phyloP scores from a whole-genome alignment of 139 green algal species.

The Penium margaritaceum region DNA sequence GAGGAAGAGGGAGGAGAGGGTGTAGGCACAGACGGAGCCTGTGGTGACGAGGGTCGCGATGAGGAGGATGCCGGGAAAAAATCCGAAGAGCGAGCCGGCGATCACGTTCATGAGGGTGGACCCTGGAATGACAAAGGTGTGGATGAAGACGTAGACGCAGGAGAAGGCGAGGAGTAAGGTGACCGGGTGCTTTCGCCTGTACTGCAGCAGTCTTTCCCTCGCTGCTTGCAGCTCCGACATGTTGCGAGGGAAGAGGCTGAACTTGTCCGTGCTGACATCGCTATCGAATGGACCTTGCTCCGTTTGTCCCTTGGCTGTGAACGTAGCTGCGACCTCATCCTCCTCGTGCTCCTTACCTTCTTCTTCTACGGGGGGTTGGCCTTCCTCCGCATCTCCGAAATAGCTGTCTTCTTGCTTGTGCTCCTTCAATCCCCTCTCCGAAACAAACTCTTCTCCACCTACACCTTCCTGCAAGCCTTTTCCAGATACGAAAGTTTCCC shows the following conservation, averaged over 20 bases:
- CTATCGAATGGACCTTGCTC: too few relatives aligned
- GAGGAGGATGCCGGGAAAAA: background rate
- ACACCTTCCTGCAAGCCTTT: too few relatives aligned
- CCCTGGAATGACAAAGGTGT: slow-evolving; percentile 70
- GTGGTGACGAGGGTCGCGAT: background rate
- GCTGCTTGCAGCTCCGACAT: slow-evolving; percentile 30
- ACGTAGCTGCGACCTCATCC: too few relatives aligned
- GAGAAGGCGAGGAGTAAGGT: slow-evolving; percentile 14
- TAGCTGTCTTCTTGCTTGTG: too few relatives aligned
- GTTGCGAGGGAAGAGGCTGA: slow-evolving; percentile 28
- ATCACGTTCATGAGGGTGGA: slow-evolving; percentile 64
- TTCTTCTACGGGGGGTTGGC: too few relatives aligned
- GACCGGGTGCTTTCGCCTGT: slow-evolving; percentile 12
- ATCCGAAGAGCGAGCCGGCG: slow-evolving; percentile 62
- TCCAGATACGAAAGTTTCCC: too few relatives aligned
- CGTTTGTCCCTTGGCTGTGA: too few relatives aligned
- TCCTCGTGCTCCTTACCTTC: too few relatives aligned
- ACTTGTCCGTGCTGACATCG: too few relatives aligned
- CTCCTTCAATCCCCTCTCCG: too few relatives aligned
- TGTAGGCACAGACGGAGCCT: slow-evolving; percentile 36
- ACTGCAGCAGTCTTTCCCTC: slow-evolving; percentile 13
- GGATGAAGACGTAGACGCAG: slow-evolving; percentile 59
- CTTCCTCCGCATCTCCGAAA: too few relatives aligned
- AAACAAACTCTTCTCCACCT: too few relatives aligned
- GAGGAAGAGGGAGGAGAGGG: slow-evolving; percentile 48